Base-by-base conservation (phyloP, 805 yeast genomes). In the Nakazawaea ernobii region DNA sequence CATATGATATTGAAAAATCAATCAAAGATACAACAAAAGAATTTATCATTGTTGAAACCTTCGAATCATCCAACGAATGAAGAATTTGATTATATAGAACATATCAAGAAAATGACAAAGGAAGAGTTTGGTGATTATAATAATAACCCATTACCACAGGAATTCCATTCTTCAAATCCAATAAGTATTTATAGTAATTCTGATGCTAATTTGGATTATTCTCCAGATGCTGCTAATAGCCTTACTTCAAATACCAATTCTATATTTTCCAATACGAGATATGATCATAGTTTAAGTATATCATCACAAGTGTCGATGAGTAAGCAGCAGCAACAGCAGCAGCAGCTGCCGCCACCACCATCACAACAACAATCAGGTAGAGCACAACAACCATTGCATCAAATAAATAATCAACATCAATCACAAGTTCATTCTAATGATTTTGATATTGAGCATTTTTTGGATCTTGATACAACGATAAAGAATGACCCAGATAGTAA, bases 81-180 rank as follows among this genome's bases (percentile, higher is more conserved):
- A 24, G 59, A 58, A 41, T 65, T 66, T 44, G 69, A 66, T 49
- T 66, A 66, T 49, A 63, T 66, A 27, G 68, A 63, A 44, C 70
- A 66, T 50, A 66, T 66, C 37, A 57, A 67, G 49, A 55, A 60
- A 42, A 63, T 65, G 36, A 63, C 70, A 17, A 61, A 59, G 44
- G 66, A 63, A 43, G 68, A 66, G 44, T 63, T 61, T 41, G 64
- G 61, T 9, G 53, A 58, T 26, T 62, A 59, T 40, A 52, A 59
- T 10, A 59, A 26, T 50, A 55, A 13, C 26, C 49, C 42, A 14
- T 43, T 37, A 37, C 26, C 32, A 43, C 43, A 24, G 10, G 38
- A 29, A n/a, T 43, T 17, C 35, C 35, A 28, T 20, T 28, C 29
- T 11, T n/a, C 61, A n/a, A 53, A 57, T 32, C 57, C 63, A 17